Evolutionary conservation across 2,329 filamentous ascomycete species (phyloP).

Genomic region (Pseudogymnoascus sp.): DNA sequence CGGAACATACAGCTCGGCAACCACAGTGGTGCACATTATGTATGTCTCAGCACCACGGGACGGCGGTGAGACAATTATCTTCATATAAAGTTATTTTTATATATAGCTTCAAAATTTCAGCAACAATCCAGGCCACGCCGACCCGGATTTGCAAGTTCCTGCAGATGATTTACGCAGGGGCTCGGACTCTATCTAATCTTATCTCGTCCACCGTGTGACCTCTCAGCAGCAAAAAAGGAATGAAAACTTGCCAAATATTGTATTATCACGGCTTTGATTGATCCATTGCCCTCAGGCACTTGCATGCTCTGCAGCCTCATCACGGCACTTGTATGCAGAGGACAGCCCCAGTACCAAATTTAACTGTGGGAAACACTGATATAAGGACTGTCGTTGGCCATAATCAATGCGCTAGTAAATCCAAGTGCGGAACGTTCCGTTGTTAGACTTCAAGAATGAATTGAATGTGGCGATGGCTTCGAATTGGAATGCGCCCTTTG

Average conservation of each 20-base stretch:
- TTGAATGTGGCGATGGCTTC: not conserved
- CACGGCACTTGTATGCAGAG: not conserved
- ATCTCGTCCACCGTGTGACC: not conserved
- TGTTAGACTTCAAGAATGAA: constrained; percentile 1
- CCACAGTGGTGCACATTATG: not conserved
- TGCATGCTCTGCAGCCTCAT: not conserved
- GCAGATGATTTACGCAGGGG: not conserved
- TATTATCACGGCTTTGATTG: not conserved
- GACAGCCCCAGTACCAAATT: not conserved
- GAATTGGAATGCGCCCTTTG: not conserved
- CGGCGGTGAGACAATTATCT: not conserved
- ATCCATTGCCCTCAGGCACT: not conserved
- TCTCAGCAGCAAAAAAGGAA: not conserved
- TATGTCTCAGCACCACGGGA: not conserved
- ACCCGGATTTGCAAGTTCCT: not conserved
- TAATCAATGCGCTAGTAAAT: not conserved
- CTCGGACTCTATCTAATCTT: not conserved
- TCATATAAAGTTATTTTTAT: not conserved
- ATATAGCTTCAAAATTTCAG: not conserved
- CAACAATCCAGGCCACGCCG: too few species aligned
- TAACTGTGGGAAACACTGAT: not conserved
- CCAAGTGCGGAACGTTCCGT: not conserved
- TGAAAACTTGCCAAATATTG: not conserved
- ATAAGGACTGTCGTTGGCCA: not conserved
- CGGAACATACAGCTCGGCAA: not conserved